These are phyloP conservation scores for Pittosporum tobira DNA, from an alignment of 129 eudicot species.

Conservation along the genomic window DNA sequence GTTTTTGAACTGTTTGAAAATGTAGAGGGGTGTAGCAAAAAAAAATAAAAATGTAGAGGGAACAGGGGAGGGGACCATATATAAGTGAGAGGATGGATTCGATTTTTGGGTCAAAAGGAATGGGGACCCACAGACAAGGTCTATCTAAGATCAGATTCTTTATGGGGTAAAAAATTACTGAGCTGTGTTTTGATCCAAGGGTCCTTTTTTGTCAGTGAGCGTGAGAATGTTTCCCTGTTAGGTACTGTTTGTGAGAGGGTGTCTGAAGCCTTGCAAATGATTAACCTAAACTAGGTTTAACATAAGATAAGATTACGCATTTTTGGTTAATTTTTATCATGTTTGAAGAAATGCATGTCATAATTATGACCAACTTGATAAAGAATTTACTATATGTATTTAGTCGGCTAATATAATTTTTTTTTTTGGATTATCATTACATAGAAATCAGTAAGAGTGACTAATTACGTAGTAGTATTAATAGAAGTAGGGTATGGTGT, in stretches of 20 bases:
- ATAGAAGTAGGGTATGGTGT: neutral
- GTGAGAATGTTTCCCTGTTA: conserved; percentile 26
- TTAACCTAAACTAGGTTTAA: neutral
- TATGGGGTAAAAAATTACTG: neutral
- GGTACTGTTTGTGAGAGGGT: neutral
- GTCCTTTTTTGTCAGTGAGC: conserved; percentile 13
- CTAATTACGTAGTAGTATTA: too few species aligned
- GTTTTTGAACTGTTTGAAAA: neutral
- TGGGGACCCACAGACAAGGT: conserved; percentile 27
- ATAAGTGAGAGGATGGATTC: neutral
- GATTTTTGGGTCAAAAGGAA: conserved; percentile 21
- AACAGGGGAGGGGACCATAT: neutral
- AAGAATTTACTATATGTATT: too few species aligned
- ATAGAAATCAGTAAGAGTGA: too few species aligned
- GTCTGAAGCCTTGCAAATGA: neutral
- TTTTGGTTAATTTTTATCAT: too few species aligned
- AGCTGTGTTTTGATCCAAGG: conserved; percentile 21
- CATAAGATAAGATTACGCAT: too few species aligned
- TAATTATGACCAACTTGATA: too few species aligned
- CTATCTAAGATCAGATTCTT: conserved; percentile 16
- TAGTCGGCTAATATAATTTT: too few species aligned
- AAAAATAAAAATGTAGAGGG: conserved; percentile 2
- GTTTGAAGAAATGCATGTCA: too few species aligned
- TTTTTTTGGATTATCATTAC: too few species aligned
- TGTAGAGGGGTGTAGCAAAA: neutral